Conservation (phyloP, 768 basidiomycete genomes). For the Termitomyces heimii region DNA sequence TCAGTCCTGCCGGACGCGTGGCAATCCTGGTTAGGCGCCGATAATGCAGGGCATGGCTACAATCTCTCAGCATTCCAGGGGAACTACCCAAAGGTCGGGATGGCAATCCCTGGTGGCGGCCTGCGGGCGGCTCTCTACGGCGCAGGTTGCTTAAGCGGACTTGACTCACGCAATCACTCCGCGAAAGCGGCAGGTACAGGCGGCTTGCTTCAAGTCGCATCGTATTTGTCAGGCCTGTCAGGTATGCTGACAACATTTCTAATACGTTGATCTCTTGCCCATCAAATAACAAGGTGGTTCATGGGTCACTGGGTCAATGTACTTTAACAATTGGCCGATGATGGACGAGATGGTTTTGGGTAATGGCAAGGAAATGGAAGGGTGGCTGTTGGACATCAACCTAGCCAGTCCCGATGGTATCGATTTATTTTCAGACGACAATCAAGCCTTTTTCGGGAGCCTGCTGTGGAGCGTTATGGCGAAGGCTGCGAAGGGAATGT, state of each 20-base stretch:
- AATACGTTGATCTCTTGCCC: neutral
- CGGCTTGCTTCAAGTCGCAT: conserved; percentile 64
- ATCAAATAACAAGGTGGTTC: conserved; percentile 44
- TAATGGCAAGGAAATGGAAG: conserved; percentile 34
- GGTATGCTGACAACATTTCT: conserved; percentile 28
- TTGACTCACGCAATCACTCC: conserved; percentile 58
- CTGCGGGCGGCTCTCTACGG: conserved; percentile 63
- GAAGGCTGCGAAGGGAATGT: conserved; percentile 52
- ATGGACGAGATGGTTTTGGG: conserved; percentile 57
- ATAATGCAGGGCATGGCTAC: conserved; percentile 50
- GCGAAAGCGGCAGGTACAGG: conserved; percentile 56
- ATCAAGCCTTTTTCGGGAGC: conserved; percentile 49
- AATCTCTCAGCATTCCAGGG: conserved; percentile 33
- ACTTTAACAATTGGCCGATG: conserved; percentile 58
- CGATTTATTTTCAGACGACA: conserved; percentile 36
- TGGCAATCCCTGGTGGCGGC: conserved; percentile 70
- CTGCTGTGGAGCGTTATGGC: conserved; percentile 49
- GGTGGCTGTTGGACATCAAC: conserved; percentile 54
- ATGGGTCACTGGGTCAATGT: conserved; percentile 60
- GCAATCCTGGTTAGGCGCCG: conserved; percentile 52
- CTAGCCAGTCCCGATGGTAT: conserved; percentile 50
- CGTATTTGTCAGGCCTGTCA: conserved; percentile 63
- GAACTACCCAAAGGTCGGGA: conserved; percentile 46
- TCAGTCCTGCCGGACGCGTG: conserved; percentile 42
- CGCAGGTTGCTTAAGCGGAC: conserved; percentile 49